phyloP scores from a whole-genome alignment of 441 rosid species.

The Adansonia gregorii region DNA sequence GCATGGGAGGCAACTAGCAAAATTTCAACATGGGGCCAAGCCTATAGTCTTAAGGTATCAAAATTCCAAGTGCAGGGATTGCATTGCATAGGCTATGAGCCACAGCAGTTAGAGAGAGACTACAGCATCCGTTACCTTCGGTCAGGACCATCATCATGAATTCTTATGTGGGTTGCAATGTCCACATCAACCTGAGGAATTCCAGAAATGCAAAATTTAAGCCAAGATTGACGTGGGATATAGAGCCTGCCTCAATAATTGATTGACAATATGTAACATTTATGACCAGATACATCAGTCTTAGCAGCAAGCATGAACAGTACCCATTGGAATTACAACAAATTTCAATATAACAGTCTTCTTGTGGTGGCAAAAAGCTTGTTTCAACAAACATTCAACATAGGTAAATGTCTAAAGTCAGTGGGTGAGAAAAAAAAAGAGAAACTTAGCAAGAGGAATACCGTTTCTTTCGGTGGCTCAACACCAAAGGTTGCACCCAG shows the following conservation, averaged over 20 bases:
- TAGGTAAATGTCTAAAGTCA: not conserved
- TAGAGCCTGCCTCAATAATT: conserved; percentile 23
- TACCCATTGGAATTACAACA: not conserved
- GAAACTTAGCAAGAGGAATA: conserved; percentile 9
- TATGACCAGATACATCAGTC: not conserved
- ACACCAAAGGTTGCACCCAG: conserved; percentile 94
- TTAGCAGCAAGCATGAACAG: conserved; percentile 9
- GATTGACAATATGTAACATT: not conserved
- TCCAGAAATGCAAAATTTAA: conserved; percentile 22
- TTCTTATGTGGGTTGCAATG: conserved; percentile 75
- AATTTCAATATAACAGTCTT: not conserved
- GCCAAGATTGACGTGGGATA: conserved; percentile 9
- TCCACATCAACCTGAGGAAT: conserved; percentile 88
- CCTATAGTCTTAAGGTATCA: not conserved
- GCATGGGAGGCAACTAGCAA: not conserved
- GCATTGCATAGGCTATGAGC: not conserved
- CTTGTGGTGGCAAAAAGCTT: not conserved
- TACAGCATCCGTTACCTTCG: conserved; percentile 61
- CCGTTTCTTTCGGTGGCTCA: conserved; percentile 72
- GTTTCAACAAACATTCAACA: not conserved
- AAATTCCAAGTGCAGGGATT: conserved; percentile 8
- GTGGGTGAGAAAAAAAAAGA: not conserved
- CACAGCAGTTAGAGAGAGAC: conserved; percentile 3
- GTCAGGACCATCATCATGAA: conserved; percentile 72
- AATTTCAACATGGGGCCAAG: conserved; percentile 8